These are phyloP conservation scores for Strobilomyces dryophilus DNA, from an alignment of 768 basidiomycete species.

Conservation along the genomic window DNA sequence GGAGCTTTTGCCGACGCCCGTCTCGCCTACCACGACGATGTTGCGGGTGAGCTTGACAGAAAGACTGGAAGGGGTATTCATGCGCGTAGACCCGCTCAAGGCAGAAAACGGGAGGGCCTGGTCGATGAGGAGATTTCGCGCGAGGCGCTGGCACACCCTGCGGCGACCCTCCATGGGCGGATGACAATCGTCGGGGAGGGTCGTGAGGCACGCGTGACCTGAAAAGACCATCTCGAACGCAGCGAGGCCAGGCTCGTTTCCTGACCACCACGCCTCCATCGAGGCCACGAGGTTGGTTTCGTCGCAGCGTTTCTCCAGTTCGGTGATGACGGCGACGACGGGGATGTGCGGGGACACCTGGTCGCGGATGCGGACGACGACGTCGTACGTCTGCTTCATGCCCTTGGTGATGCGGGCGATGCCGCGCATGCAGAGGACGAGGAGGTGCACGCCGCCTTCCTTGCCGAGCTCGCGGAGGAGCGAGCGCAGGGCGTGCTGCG, in stretches of 20 bases:
- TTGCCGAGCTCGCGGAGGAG: conserved; percentile 19
- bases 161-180: conserved; percentile 17
- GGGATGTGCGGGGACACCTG: conserved; percentile 18
- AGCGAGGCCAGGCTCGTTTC: not conserved
- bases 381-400: conserved; percentile 20
- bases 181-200: conserved; percentile 17
- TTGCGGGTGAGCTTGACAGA: conserved; percentile 22
- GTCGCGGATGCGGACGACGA: conserved; percentile 17
- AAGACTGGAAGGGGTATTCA: conserved; percentile 4
- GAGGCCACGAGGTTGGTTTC: conserved; percentile 8
- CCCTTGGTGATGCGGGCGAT: conserved; percentile 14
- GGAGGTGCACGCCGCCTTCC: conserved; percentile 23
- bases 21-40: conserved; percentile 40
- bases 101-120: conserved; percentile 14
- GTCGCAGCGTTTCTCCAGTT: conserved; percentile 21
- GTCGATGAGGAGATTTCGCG: conserved; percentile 20
- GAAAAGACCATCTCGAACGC: conserved; percentile 13
- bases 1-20: conserved; percentile 27
- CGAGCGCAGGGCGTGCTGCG: conserved; percentile 15
- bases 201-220: conserved; percentile 24
- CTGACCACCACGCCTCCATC: conserved; percentile 25
- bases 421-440: conserved; percentile 25
- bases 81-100: not conserved
- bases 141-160: conserved; percentile 15
- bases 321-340: conserved; percentile 24